A percentile compares a stretch with the other conserved stretches of the same genome.
phyloP scores from a whole-genome alignment of 2,329 filamentous ascomycete species.

The Penicillium sp. region DNA sequence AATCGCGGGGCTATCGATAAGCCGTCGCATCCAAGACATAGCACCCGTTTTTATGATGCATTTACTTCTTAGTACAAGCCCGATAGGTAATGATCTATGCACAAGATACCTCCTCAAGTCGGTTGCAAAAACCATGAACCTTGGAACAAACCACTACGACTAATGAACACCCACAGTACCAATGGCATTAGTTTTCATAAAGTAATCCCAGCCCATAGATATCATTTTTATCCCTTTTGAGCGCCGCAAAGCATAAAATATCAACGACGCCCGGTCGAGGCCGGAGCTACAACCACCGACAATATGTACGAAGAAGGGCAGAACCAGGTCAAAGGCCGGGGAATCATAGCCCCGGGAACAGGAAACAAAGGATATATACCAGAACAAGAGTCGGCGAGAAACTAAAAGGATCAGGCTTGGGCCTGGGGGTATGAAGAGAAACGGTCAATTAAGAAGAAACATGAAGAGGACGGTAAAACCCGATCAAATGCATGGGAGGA shows the following conservation, averaged over 20 bases:
- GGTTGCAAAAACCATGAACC: neutral
- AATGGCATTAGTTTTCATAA: constrained; percentile 22
- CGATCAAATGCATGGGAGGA: constrained; percentile 46
- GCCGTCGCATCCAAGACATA: constrained; percentile 1
- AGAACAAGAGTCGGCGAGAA: constrained; percentile 4
- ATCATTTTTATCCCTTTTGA: constrained; percentile 23
- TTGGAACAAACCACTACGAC: neutral
- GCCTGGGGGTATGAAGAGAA: constrained; percentile 12
- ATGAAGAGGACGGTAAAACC: constrained; percentile 2
- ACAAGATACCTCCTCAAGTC: neutral
- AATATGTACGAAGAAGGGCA: constrained; percentile 19
- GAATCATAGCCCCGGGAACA: constrained; percentile 21
- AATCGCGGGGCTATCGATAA: constrained; percentile 17
- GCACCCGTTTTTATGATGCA: neutral
- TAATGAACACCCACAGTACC: constrained; percentile 9
- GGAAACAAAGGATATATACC: constrained; percentile 13
- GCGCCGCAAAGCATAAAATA: constrained; percentile 19
- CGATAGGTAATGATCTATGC: neutral
- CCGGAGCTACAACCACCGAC: constrained; percentile 7
- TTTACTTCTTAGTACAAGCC: neutral
- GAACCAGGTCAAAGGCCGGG: constrained; percentile 3
- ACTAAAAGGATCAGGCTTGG: constrained; percentile 9
- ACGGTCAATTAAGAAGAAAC: neutral
- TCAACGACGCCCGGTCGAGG: constrained; percentile 10
- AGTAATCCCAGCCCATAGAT: constrained; percentile 20